Evolutionary conservation across 164 flowering plant species (phyloP).

Genomic region (Paratinospora sagittata): DNA sequence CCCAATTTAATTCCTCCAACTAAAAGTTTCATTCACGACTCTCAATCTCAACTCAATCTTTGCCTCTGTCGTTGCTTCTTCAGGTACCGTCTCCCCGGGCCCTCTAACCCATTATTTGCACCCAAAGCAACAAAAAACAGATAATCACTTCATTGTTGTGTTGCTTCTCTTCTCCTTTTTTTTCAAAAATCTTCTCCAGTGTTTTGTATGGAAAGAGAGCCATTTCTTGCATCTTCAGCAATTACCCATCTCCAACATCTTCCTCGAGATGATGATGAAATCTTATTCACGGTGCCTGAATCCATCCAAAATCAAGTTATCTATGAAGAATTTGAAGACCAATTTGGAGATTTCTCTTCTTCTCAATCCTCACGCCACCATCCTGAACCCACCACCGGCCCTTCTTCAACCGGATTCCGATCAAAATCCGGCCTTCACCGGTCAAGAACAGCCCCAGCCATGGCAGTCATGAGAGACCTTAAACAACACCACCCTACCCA

Average conservation of each 20-base stretch:
- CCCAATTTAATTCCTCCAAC: neutral
- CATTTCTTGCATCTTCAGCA: conserved; percentile 13
- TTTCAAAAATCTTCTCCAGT: neutral
- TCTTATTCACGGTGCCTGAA: conserved; percentile 3
- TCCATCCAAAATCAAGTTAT: conserved; percentile 8
- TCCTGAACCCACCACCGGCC: neutral
- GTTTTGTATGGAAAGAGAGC: conserved; percentile 18
- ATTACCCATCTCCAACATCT: conserved; percentile 4
- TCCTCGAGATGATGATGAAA: conserved; percentile 13
- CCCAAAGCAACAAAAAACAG: neutral
- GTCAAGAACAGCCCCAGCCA: conserved; percentile 56
- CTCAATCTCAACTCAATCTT: too few relatives aligned
- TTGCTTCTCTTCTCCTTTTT: neutral
- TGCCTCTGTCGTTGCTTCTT: too few relatives aligned
- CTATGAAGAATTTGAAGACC: conserved; percentile 17
- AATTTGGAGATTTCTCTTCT: conserved; percentile 6
- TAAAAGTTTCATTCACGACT: neutral
- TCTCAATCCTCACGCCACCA: neutral
- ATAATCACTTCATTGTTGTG: neutral
- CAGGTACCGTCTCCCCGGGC: neutral
- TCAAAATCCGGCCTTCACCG: conserved; percentile 34
- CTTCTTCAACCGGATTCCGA: neutral
- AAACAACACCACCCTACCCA: conserved; percentile 12
- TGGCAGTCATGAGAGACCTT: conserved; percentile 38
- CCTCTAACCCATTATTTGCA: too few relatives aligned